Conservation (phyloP, 2,329 filamentous ascomycete species). For the Gremmenia infestans region DNA sequence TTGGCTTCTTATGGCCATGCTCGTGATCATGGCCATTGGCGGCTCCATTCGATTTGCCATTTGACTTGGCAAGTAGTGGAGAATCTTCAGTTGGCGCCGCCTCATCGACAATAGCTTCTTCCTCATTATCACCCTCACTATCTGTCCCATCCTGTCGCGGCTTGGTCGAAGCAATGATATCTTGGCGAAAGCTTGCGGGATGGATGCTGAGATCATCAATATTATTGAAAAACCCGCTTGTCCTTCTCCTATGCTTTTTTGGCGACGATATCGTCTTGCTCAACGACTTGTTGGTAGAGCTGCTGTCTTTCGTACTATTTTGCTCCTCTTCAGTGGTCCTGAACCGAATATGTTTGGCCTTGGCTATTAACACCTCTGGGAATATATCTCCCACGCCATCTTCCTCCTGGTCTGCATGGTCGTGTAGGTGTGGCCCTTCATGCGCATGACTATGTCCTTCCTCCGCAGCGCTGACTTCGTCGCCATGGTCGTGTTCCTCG, state of each 20-base stretch:
- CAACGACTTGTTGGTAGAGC: slow-evolving; percentile 5
- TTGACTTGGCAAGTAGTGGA: slow-evolving; percentile 20
- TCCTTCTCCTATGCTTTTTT: slow-evolving; percentile 25
- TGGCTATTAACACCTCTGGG: slow-evolving; percentile 55
- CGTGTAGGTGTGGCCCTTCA: slow-evolving; percentile 12
- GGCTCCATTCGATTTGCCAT: slow-evolving; percentile 16
- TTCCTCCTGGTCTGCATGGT: slow-evolving; percentile 51
- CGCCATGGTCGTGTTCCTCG: slow-evolving; percentile 39
- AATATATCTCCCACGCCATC: slow-evolving; percentile 53
- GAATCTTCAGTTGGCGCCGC: slow-evolving; percentile 34
- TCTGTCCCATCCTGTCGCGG: slow-evolving; percentile 50
- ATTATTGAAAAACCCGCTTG: slow-evolving; percentile 52
- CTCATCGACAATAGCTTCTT: slow-evolving; percentile 27
- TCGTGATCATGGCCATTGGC: not conserved
- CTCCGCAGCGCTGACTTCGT: slow-evolving; percentile 34
- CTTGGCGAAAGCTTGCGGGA: slow-evolving; percentile 83
- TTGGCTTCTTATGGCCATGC: slow-evolving; percentile 9
- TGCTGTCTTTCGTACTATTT: slow-evolving; percentile 18
- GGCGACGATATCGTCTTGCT: slow-evolving; percentile 15
- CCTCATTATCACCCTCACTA: slow-evolving; percentile 36
- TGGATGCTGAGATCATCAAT: slow-evolving; percentile 74
- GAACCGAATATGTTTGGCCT: slow-evolving; percentile 35
- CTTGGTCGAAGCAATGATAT: slow-evolving; percentile 81
- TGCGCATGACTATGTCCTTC: slow-evolving; percentile 46
- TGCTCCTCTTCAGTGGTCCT: slow-evolving; percentile 26